phyloP scores from a whole-genome alignment of 2,329 filamentous ascomycete species.

The Apiospora aurea region DNA sequence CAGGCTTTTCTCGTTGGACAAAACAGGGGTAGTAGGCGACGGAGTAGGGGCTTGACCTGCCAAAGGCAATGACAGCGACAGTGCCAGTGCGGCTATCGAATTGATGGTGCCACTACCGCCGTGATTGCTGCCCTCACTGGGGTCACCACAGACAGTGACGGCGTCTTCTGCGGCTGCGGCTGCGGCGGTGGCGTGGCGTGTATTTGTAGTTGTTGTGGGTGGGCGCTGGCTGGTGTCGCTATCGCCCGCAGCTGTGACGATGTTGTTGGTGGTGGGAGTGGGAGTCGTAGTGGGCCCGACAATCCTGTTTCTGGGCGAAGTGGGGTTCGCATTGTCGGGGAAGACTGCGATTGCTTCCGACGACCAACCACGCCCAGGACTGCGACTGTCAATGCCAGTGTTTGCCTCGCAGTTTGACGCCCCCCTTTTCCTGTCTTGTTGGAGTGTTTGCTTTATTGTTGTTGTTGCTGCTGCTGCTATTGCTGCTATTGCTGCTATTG shows the following conservation, averaged over 20 bases:
- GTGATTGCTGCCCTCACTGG: not conserved
- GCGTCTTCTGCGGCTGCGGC: conserved; percentile 8
- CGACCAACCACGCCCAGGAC: conserved; percentile 1
- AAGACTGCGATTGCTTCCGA: conserved; percentile 21
- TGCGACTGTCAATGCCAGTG: not conserved
- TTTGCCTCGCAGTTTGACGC: not conserved
- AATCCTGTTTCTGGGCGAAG: conserved; percentile 18
- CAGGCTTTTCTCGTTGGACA: conserved; percentile 19
- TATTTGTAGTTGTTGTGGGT: conserved; percentile 16
- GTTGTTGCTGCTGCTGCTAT: not conserved
- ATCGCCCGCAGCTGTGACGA: conserved; percentile 7
- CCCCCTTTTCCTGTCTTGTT: not conserved
- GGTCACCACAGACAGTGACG: conserved; percentile 13
- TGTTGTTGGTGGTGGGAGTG: conserved; percentile 11
- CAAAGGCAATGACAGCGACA: conserved; percentile 9
- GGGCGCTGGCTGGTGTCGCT: conserved; percentile 6
- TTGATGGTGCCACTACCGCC: conserved; percentile 5
- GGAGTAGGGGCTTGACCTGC: not conserved
- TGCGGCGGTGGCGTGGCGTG: not conserved
- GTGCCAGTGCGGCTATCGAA: conserved; percentile 13
- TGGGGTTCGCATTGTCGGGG: conserved; percentile 15
- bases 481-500: not conserved
- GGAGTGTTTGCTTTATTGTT: not conserved
- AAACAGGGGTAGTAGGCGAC: conserved; percentile 11
- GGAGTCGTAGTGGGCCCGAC: conserved; percentile 9